Evolutionary conservation across 2,329 filamentous ascomycete species (phyloP), one percentile per base, ranked within the genome.

Genomic region (Pyrenochaeta sp.): DNA sequence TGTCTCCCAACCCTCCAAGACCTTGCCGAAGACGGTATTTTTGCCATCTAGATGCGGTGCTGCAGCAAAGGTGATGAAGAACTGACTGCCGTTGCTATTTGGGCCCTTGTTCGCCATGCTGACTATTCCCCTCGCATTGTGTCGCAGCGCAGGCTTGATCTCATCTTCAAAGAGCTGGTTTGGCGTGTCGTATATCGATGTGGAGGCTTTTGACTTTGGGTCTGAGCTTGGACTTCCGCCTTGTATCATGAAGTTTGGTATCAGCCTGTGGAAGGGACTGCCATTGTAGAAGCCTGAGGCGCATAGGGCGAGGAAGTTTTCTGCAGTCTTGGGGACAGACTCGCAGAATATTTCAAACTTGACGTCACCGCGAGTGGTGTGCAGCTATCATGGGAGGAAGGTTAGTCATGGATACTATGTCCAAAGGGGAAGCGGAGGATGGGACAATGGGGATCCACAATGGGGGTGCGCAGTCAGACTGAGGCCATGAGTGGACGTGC

Each of bases 261-360:
- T 93, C 58, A 91, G 81, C 46, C 91, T 88, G 81, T 95, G 91
- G 76, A 95, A 90, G 57, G 88, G 88, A 20, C 89, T 91, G 68
- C 77, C 76, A 72, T 90, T 81, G 79, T 92, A 95, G 80, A 90
- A 92, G 68, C 82, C 82, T 9, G 90, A 92, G 44, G 90, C 91
- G 81, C 90, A 92, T 59, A 95, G 87, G 47, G 91, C 91, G 63
- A 96, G 87, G 78, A 96, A 96, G 80, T 96, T 96, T 79, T 97
- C 91, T 59, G 92, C 90, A 0, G 95, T 97, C 76, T 94, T 93
- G 58, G 95, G 95, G 29, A 96, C 92, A 66, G 90, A 89, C 75
- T 97, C 92, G 81, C 94, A 98, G 80, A 97, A 98, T 63, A 99
- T 82, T 77, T 98, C 95, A 67, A 98, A 86, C 80, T 98, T 99